Percentiles rank a stretch among this genome's conserved stretches.
phyloP scores from a whole-genome alignment of 805 yeast species.

The Myxozyma neotropica region DNA sequence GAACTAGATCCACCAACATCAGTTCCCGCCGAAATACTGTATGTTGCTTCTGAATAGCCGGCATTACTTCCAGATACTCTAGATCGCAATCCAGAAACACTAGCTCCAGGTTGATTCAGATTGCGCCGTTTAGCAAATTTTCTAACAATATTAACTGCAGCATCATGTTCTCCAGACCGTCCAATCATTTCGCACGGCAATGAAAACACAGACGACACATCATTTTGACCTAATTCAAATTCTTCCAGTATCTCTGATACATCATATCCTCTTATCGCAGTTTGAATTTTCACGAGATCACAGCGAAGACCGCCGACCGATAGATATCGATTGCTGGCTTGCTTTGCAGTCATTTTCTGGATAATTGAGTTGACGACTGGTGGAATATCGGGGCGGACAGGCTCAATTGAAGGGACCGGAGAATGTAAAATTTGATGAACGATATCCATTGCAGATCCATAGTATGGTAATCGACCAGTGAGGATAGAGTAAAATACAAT shows the following conservation, averaged over 20 bases:
- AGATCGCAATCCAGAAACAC: not conserved
- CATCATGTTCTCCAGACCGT: slow-evolving; percentile 20
- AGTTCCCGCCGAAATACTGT: slow-evolving; percentile 1
- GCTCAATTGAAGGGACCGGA: slow-evolving; percentile 28
- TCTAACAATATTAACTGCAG: slow-evolving; percentile 10
- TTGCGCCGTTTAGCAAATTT: slow-evolving; percentile 19
- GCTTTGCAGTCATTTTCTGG: slow-evolving; percentile 33
- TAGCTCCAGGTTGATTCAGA: not conserved
- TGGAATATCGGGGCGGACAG: slow-evolving; percentile 32
- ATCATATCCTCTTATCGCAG: slow-evolving; percentile 1
- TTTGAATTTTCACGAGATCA: slow-evolving; percentile 25
- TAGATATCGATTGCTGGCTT: slow-evolving; percentile 25
- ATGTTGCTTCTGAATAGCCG: slow-evolving; percentile 1
- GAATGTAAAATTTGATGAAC: slow-evolving; percentile 30
- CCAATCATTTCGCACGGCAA: slow-evolving; percentile 30
- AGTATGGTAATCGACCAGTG: slow-evolving; percentile 30
- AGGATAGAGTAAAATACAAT: slow-evolving; percentile 32
- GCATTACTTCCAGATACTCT: not conserved
- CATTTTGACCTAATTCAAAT: slow-evolving; percentile 28
- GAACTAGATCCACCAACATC: not conserved
- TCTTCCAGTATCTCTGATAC: slow-evolving; percentile 2
- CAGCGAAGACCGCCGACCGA: slow-evolving; percentile 30
- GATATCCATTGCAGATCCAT: slow-evolving; percentile 32
- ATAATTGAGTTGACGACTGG: slow-evolving; percentile 24
- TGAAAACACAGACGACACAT: slow-evolving; percentile 28